phyloP scores from a whole-genome alignment of 805 yeast genomes.

The Myxozyma monticola region DNA sequence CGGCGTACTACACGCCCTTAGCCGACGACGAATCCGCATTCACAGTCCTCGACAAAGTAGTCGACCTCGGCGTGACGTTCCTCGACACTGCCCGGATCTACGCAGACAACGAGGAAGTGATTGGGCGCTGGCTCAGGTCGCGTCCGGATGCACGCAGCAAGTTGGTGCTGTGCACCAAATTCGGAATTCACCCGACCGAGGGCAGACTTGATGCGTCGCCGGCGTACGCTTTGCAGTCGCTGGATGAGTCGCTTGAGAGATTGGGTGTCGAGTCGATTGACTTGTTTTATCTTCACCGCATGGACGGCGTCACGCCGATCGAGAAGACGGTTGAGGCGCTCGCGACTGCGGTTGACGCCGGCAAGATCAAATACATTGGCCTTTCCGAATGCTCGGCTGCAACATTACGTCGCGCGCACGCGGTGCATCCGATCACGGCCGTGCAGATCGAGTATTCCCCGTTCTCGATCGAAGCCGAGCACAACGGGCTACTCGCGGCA shows the following conservation, averaged over 20 bases:
- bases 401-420: conserved; percentile 59
- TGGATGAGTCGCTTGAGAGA: conserved; percentile 18
- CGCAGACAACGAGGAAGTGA: conserved; percentile 55
- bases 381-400: conserved; percentile 69
- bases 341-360: conserved; percentile 59
- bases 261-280: conserved; percentile 41
- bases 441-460: too few relatives aligned
- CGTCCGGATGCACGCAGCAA: conserved; percentile 51
- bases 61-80: conserved; percentile 49
- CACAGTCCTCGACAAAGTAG: conserved; percentile 51
- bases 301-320: conserved; percentile 56
- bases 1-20: conserved; percentile 17
- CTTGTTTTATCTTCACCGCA: conserved; percentile 71
- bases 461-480: conserved; percentile 59
- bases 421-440: conserved; percentile 54
- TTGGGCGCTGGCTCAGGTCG: conserved; percentile 53
- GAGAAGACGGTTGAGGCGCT: conserved; percentile 61
- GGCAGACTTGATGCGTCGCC: conserved; percentile 35
- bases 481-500: conserved; percentile 66
- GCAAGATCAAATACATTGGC: conserved; percentile 68
- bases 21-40: conserved; percentile 49
- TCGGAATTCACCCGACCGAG: conserved; percentile 44
- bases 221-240: conserved; percentile 20
- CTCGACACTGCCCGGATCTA: too few relatives aligned
- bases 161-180: conserved; percentile 62